Conservation (phyloP, 306 rosid species). For the Delonix regia region DNA sequence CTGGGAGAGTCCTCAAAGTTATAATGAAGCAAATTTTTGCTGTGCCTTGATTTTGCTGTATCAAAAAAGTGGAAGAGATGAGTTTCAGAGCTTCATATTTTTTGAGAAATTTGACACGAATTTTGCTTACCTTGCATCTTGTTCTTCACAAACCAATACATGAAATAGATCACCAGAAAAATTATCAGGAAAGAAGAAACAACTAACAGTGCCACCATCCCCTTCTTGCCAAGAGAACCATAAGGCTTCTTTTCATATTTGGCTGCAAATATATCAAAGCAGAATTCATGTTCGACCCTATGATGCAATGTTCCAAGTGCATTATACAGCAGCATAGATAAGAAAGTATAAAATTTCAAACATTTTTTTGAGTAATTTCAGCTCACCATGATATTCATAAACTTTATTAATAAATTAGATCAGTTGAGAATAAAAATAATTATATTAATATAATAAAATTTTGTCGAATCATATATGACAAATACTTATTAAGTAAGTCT, state of each 20-base stretch:
- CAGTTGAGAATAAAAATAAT: too few species aligned
- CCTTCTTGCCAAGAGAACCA: conserved; percentile 49
- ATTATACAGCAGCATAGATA: too few species aligned
- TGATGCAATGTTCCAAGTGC: background rate
- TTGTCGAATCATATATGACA: too few species aligned
- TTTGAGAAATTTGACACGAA: background rate
- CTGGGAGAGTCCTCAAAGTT: background rate
- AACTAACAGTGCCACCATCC: conserved; percentile 32
- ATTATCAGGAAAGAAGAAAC: background rate
- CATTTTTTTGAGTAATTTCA: too few species aligned
- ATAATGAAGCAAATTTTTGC: background rate
- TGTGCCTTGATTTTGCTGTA: background rate
- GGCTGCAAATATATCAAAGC: conserved; percentile 31
- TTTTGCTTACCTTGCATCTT: background rate
- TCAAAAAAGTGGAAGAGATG: background rate
- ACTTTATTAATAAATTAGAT: too few species aligned
- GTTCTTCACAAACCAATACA: conserved; percentile 21
- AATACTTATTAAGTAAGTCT: too few species aligned
- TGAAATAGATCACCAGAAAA: background rate
- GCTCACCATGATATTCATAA: too few species aligned
- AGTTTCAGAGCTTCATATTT: too few species aligned
- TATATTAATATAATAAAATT: too few species aligned
- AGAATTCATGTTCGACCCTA: background rate
- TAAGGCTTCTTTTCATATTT: conserved; percentile 33
- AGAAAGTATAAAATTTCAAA: too few species aligned